Evolutionary conservation across 2,329 filamentous ascomycete species (phyloP), one percentile per base, ranked within the genome.

Genomic region (Metarhizium guizhouense): DNA sequence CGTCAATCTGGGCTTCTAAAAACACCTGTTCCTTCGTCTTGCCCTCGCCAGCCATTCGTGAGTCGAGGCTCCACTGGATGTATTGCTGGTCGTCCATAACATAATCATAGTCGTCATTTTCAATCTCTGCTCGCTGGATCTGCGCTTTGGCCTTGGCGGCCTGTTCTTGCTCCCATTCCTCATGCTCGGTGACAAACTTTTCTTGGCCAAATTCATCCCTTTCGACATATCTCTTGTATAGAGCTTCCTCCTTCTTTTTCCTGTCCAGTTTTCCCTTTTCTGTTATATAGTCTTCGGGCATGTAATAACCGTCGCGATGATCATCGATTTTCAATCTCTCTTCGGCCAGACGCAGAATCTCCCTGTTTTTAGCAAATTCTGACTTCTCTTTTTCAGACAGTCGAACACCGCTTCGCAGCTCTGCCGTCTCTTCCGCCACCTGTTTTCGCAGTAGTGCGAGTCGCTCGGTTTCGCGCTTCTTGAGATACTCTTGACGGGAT

Each of bases 121-220:
- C 84, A 40, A 86, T 80, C 66, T 95, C 90, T 0, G 84, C 75
- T 54, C 84, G 83, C 61, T 83, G 80, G 57, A 95, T 90, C 68
- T 96, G 91, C 1, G 90, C 85, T 68, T 93, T 94, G 6, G 90
- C 92, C 69, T 95, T 95, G 56, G 85, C 80, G 1, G 87, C 82
- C 72, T 97, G 93, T 67, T 97, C 93, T 56, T 84, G 77, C 68
- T 99, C 94, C 93, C 93, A 99, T 66, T 96, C 89, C 59, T 99
- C 92, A 60, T 96, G 88, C 68, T 99, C 94, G 0, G 91, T 96
- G 56, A 96, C 83, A 63, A 90, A 95, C 63, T 86, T 87, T 68
- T 96, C 93, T 60, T 94, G 86, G 4, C 92, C 92, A 63, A 86
- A 86, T 64, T 95, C 89, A 63, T 95, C 91, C 58, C 83, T 82